phyloP scores from a whole-genome alignment of 1,139 yeast species.

The Magnusiomyces magnusii region DNA sequence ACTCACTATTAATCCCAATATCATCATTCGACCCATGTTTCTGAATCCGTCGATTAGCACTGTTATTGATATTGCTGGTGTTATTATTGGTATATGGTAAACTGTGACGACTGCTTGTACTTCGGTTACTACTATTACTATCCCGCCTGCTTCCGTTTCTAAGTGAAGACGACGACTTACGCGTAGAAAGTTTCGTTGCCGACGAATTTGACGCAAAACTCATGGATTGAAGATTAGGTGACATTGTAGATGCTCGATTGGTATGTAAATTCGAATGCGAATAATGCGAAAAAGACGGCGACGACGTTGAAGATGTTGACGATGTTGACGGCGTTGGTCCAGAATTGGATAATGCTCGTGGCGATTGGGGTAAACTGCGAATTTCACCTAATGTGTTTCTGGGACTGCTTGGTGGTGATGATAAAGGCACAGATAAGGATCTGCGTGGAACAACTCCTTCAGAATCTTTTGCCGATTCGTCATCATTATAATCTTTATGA shows the following conservation, averaged over 20 bases:
- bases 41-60: neutral
- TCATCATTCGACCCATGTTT: slow-evolving; percentile 2
- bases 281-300: neutral
- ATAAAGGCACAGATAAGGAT: slow-evolving; percentile 4
- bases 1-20: slow-evolving; percentile 10
- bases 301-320: neutral
- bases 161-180: neutral
- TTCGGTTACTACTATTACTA: neutral
- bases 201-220: neutral
- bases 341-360: neutral
- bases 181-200: neutral
- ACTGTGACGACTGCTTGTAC: neutral
- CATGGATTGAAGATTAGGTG: slow-evolving; percentile 1
- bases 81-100: neutral
- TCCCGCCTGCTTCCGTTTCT: neutral
- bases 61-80: no score
- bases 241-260: neutral
- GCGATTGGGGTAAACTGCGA: slow-evolving; percentile 7
- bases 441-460: neutral
- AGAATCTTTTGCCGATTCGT: neutral
- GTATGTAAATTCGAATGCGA: neutral
- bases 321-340: neutral
- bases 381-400: slow-evolving; percentile 1
- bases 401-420: slow-evolving; percentile 7
- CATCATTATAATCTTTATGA: neutral